Base-by-base conservation (phyloP, 108 stramenopile genomes). In the Nitzschia inconspicua region DNA sequence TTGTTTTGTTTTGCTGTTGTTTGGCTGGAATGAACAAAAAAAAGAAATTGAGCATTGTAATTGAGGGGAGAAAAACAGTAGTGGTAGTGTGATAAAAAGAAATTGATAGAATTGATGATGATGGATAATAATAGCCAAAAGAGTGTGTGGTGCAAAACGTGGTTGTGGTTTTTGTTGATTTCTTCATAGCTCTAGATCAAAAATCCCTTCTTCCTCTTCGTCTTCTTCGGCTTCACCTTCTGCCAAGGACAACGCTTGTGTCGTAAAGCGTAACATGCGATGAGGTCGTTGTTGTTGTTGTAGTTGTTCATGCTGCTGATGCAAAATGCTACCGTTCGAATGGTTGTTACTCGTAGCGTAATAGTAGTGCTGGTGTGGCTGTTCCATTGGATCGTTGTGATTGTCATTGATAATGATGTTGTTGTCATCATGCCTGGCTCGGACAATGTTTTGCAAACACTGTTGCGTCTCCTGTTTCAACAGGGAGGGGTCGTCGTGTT, bases 171-270 rank as follows among this genome's bases (percentile, higher is more conserved):
- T 9, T 39, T 39, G 37, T 39, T 39, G 37, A n/a, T n/a, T n/a
- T n/a, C n/a, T n/a, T n/a, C n/a, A 66, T 16, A 66, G 47, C 14
- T 68, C 67, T 29, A 68, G 22, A 31, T 68, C 67, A 60, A 68
- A 68, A 29, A 68, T 53, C 2, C 42, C 48, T 23, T 47, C 49
- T 14, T 68, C 67, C 10, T 53, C 47, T 13, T 40, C 49, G 10
- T 57, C 31, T 0, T 60, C 14, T 6, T 57, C 41, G 22, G 18
- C 60, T 22, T 47, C 25, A 25, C 43, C 57, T 14, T 7, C 7
- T 29, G 62, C 19, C 13, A 51, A 51, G 34, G 44, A 46, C 16
- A 3, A 11, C 11, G 9, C 44, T 20, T 13, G 16, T 11, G 9
- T 18, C 16, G 11, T 50, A 44, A 20, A 44, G 44, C 19, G 4